Evolutionary conservation across 2,329 filamentous ascomycete species (phyloP).

Genomic region (Neophaeococcomyces aloes): DNA sequence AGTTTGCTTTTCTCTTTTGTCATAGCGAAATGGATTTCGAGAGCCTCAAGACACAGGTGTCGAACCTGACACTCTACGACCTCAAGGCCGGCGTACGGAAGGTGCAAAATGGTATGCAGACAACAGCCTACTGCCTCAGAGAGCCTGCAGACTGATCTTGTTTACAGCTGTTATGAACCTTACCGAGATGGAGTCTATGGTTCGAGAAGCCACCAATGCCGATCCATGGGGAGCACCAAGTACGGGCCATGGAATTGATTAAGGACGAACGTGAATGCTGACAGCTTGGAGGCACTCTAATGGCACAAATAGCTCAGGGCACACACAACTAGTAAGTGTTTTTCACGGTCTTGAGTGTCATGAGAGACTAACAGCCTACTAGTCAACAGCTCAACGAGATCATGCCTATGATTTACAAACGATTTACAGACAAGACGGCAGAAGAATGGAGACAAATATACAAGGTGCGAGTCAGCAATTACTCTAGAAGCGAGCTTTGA

Average conservation of each 20-base stretch:
- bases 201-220: constrained; percentile 94
- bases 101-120: constrained; percentile 87
- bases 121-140: no score
- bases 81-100: constrained; percentile 90
- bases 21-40: constrained; percentile 64
- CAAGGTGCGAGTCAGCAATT: constrained; percentile 51
- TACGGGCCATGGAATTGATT: not conserved
- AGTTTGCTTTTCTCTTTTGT: not conserved
- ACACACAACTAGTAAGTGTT: constrained; percentile 88
- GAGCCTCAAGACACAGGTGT: constrained; percentile 73
- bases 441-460: constrained; percentile 99
- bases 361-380: constrained; percentile 15
- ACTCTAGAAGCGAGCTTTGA: not conserved
- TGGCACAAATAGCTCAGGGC: constrained; percentile 97
- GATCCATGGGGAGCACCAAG: constrained; percentile 75
- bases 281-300: constrained; percentile 52
- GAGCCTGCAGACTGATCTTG: no score
- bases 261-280: not conserved
- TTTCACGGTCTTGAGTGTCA: not conserved
- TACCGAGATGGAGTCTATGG: constrained; percentile 78
- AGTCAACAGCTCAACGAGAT: constrained; percentile 97
- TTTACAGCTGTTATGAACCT: constrained; percentile 86
- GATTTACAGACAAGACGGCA: constrained; percentile 94
- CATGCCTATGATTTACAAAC: constrained; percentile 99
- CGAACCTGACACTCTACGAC: constrained; percentile 88